phyloP scores from a whole-genome alignment of 1,284 basidiomycete genomes.

The Hemileia vastatrix region DNA sequence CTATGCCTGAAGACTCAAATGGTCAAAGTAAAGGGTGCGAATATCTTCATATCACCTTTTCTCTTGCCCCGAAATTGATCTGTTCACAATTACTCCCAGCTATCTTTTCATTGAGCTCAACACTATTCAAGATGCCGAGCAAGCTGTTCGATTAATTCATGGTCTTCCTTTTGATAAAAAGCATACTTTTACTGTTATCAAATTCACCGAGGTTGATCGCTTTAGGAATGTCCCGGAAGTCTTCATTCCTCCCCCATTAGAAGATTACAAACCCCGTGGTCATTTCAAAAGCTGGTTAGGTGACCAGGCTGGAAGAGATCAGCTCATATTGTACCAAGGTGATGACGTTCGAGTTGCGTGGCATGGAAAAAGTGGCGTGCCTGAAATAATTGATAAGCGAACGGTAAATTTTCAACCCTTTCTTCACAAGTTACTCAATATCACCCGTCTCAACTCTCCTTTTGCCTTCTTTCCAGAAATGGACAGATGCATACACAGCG shows the following conservation, averaged over 20 bases:
- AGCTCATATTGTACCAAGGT: slow-evolving; percentile 86
- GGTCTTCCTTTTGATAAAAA: slow-evolving; percentile 82
- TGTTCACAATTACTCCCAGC: slow-evolving; percentile 47
- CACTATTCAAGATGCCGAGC: slow-evolving; percentile 66
- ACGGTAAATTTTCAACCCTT: slow-evolving; percentile 50
- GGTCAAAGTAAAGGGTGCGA: slow-evolving; percentile 77
- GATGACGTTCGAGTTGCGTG: slow-evolving; percentile 85
- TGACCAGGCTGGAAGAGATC: slow-evolving; percentile 84
- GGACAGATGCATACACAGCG: slow-evolving; percentile 94
- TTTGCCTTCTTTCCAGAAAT: slow-evolving; percentile 52
- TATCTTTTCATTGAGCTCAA: slow-evolving; percentile 85
- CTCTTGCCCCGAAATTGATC: background rate
- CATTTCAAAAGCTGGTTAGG: slow-evolving; percentile 91
- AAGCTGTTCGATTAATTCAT: slow-evolving; percentile 70
- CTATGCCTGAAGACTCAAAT: slow-evolving; percentile 63
- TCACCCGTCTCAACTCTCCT: slow-evolving; percentile 17
- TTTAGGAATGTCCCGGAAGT: slow-evolving; percentile 71
- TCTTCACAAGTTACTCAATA: slow-evolving; percentile 40
- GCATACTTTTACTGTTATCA: slow-evolving; percentile 81
- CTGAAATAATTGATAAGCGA: slow-evolving; percentile 67
- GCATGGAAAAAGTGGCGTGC: slow-evolving; percentile 82
- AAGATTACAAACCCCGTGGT: slow-evolving; percentile 76
- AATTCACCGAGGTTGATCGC: slow-evolving; percentile 84
- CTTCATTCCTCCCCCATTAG: slow-evolving; percentile 66
- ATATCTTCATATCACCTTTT: slow-evolving; percentile 18